A percentile compares a stretch with the other conserved stretches of the same genome.
These are phyloP conservation scores for Entoloma clypeatum DNA, from an alignment of 1,284 basidiomycete genomes.

Conservation along the genomic window DNA sequence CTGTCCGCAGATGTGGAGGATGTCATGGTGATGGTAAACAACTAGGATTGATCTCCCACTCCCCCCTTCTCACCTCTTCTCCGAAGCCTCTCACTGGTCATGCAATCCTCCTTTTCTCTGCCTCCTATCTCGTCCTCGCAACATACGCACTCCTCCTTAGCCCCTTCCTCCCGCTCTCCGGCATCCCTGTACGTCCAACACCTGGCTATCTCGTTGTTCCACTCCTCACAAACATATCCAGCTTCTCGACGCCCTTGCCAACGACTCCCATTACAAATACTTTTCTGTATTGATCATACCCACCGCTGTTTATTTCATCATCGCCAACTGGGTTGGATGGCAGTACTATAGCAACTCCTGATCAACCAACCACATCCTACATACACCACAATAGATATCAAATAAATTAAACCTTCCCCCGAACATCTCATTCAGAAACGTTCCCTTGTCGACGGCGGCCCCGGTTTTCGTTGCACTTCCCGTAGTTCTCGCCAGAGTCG, in stretches of 20 bases:
- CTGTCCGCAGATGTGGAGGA: too few species aligned
- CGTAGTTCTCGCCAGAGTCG: slow-evolving; percentile 58
- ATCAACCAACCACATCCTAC: slow-evolving; percentile 1
- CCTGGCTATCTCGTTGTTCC: background rate
- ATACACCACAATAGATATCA: slow-evolving; percentile 17
- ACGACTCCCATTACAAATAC: slow-evolving; percentile 88
- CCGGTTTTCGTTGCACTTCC: slow-evolving; percentile 45
- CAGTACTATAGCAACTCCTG: slow-evolving; percentile 86
- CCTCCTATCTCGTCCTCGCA: slow-evolving; percentile 53
- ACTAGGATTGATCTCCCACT: too few species aligned
- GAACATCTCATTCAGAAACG: slow-evolving; percentile 8
- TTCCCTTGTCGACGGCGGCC: slow-evolving; percentile 31
- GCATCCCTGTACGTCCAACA: slow-evolving; percentile 43
- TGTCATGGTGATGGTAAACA: too few species aligned
- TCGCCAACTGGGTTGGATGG: slow-evolving; percentile 97
- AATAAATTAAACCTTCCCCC: slow-evolving; percentile 6
- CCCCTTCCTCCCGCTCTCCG: slow-evolving; percentile 53
- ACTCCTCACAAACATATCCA: slow-evolving; percentile 24
- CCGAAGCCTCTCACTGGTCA: slow-evolving; percentile 40
- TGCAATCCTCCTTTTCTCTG: slow-evolving; percentile 44
- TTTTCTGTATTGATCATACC: slow-evolving; percentile 77
- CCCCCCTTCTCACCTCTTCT: slow-evolving; percentile 2
- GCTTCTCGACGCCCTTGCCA: slow-evolving; percentile 58
- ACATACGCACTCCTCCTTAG: slow-evolving; percentile 65
- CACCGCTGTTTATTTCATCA: slow-evolving; percentile 81